phyloP scores from a whole-genome alignment of 352 stramenopile species.

The Phytophthora capsici region DNA sequence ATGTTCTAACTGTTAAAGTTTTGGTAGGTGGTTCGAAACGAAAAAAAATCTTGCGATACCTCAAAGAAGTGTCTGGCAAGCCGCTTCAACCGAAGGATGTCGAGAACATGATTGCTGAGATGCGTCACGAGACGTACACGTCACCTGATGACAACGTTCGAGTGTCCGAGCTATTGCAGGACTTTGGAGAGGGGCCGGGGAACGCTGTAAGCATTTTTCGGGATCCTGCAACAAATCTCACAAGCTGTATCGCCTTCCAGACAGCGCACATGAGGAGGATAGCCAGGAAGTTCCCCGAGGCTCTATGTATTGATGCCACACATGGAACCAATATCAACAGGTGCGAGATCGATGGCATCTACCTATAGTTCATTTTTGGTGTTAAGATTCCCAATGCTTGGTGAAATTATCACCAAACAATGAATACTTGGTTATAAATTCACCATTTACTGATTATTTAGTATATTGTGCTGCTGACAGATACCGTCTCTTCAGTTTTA shows the following conservation, averaged over 20 bases:
- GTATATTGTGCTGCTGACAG: constrained; percentile 1
- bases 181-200: constrained; percentile 14
- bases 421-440: neutral
- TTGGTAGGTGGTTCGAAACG: too few species aligned
- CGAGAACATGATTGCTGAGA: constrained; percentile 19
- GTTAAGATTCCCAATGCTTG: too few species aligned
- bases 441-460: constrained; percentile 16
- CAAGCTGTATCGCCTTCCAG: constrained; percentile 18
- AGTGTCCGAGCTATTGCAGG: neutral
- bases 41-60: constrained; percentile 7
- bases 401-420: neutral
- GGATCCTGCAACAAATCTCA: neutral
- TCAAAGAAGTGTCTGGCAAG: constrained; percentile 12
- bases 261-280: constrained; percentile 7
- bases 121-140: constrained; percentile 5
- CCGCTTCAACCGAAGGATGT: constrained; percentile 17
- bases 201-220: constrained; percentile 18
- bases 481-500: constrained; percentile 23
- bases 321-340: constrained; percentile 19
- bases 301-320: constrained; percentile 10
- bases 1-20: too few species aligned
- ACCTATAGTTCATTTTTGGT: too few species aligned
- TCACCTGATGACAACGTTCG: constrained; percentile 13
- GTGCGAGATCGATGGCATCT: too few species aligned
- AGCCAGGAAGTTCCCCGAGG: constrained; percentile 20